Conservation (phyloP, 352 stramenopile genomes). For the Globisporangium carolinianum region DNA sequence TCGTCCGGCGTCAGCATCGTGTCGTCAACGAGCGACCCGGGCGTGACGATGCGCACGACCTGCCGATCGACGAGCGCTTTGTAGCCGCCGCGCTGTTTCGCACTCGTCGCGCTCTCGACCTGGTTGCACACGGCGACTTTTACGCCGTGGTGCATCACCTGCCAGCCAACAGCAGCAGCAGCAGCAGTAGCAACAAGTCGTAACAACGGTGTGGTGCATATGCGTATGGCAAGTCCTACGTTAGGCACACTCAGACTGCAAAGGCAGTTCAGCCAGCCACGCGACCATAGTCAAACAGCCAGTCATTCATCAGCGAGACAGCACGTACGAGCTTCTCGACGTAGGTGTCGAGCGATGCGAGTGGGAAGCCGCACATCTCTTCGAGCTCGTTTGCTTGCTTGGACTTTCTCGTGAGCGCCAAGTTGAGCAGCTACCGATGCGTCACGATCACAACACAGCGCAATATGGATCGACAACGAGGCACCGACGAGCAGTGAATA, state of each 20-base stretch:
- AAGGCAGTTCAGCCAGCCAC: neutral
- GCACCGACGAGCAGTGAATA: too few relatives aligned
- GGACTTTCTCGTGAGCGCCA: slow-evolving; percentile 60
- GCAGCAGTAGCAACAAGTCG: neutral
- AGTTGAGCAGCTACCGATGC: slow-evolving; percentile 43
- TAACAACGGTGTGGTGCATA: too few relatives aligned
- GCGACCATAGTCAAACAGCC: neutral
- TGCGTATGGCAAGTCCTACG: too few relatives aligned
- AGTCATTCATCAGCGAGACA: neutral
- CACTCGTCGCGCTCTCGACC: slow-evolving; percentile 50
- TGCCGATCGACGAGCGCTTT: slow-evolving; percentile 65
- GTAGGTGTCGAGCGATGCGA: slow-evolving; percentile 66
- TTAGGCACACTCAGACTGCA: neutral
- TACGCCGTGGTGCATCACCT: slow-evolving; percentile 78
- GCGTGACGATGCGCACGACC: slow-evolving; percentile 71
- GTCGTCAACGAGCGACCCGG: slow-evolving; percentile 68
- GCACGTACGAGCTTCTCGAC: slow-evolving; percentile 67
- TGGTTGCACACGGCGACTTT: slow-evolving; percentile 85
- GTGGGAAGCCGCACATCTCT: slow-evolving; percentile 74
- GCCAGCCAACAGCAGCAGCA: neutral
- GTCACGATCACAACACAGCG: too few relatives aligned
- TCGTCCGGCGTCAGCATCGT: slow-evolving; percentile 69
- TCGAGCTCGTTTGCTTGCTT: slow-evolving; percentile 51
- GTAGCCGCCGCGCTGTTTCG: slow-evolving; percentile 48
- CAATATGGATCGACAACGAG: too few relatives aligned